Percentiles rank a stretch among this genome's conserved stretches.
Conservation (phyloP, 371 early-diverging fungal genomes). For the Choanephora cucurbitarum region DNA sequence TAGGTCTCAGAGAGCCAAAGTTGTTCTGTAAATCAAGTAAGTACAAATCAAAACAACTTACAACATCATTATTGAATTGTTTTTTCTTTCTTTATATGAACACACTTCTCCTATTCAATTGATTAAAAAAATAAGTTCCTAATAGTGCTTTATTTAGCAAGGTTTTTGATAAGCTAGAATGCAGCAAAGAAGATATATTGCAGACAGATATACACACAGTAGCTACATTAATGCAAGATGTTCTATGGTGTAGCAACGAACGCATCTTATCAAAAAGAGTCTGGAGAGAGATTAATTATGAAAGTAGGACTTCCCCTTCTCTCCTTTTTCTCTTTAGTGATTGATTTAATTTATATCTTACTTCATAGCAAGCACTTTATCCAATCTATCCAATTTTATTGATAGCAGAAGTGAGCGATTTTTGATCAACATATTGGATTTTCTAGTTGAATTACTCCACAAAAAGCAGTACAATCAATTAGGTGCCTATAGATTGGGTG, state of each 20-base stretch:
- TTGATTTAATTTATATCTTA: too few species aligned
- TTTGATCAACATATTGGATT: constrained; percentile 44
- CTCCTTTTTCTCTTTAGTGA: constrained; percentile 7
- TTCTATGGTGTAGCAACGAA: constrained; percentile 45
- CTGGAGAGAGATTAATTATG: constrained; percentile 49
- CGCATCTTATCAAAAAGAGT: constrained; percentile 47
- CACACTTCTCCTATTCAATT: too few species aligned
- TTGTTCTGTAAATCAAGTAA: constrained; percentile 48
- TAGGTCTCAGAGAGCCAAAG: constrained; percentile 48
- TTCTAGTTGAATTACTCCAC: constrained; percentile 42
- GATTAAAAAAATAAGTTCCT: too few species aligned
- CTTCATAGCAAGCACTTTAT: constrained; percentile 42
- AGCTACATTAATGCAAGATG: constrained; percentile 53
- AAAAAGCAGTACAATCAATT: constrained; percentile 43
- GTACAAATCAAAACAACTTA: neutral
- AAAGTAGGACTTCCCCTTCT: constrained; percentile 38
- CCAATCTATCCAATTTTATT: constrained; percentile 31
- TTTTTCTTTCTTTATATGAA: too few species aligned
- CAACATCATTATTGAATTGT: too few species aligned
- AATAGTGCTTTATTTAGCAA: constrained; percentile 42
- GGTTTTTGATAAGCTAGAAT: constrained; percentile 40
- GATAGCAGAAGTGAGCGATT: constrained; percentile 32
- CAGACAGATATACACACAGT: constrained; percentile 46
- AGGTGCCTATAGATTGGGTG: constrained; percentile 46
- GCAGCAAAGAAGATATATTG: constrained; percentile 34